A percentile compares a stretch with the other conserved stretches of the same genome.
Evolutionary conservation across 129 eudicot species (phyloP).

Genomic region (Solidago caesia): DNA sequence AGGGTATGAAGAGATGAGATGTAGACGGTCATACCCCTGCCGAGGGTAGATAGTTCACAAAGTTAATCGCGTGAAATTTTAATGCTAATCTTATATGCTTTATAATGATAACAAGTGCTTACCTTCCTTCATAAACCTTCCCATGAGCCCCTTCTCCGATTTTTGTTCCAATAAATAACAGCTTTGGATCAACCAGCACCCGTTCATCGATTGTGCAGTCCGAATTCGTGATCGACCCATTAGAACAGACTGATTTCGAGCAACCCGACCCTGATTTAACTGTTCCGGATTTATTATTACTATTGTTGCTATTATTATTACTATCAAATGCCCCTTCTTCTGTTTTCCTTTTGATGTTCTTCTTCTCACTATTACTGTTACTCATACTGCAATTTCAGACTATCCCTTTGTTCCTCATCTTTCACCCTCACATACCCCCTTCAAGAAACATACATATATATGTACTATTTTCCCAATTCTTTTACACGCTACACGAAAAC

Average conservation of each 20-base stretch:
- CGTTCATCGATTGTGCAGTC: conserved; percentile 64
- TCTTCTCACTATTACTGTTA: conserved; percentile 58
- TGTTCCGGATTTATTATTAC: conserved; percentile 29
- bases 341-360: conserved; percentile 27
- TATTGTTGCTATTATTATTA: conserved; percentile 23
- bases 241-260: conserved; percentile 42
- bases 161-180: conserved; percentile 73
- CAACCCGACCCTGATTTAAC: conserved; percentile 45
- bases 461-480: neutral
- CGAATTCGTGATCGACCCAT: conserved; percentile 49
- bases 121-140: conserved; percentile 95
- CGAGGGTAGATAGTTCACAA: neutral
- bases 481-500: conserved; percentile 7
- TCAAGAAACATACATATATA: too few species aligned
- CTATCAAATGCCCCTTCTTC: conserved; percentile 43
- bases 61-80: conserved; percentile 14
- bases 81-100: conserved; percentile 13
- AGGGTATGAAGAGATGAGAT: too few species aligned
- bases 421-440: conserved; percentile 29
- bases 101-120: conserved; percentile 5
- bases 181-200: conserved; percentile 78
- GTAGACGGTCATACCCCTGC: too few species aligned
- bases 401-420: conserved; percentile 62
- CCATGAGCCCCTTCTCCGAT: conserved; percentile 98
- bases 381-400: conserved; percentile 69